A percentile compares a stretch with the other conserved stretches of the same genome.
Conservation (phyloP, 495 filamentous ascomycete species). For the Penicillium malachiteum region DNA sequence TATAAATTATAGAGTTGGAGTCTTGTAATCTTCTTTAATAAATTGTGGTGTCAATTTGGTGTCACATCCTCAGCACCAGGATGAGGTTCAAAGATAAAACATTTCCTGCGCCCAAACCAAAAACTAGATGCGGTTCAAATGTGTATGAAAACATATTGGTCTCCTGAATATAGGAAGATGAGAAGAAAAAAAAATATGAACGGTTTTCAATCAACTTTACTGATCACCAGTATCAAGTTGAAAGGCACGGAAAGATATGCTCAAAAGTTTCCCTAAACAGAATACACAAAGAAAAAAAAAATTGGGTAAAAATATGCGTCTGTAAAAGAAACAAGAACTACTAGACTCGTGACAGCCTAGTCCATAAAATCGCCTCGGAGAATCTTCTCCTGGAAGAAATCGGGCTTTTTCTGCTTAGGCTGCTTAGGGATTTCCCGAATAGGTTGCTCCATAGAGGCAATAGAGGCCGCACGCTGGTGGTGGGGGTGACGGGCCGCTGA, state of each 20-base stretch:
- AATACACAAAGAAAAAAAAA: neutral
- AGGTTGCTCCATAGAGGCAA: conserved; percentile 65
- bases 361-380: conserved; percentile 99
- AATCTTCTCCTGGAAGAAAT: conserved; percentile 94
- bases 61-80: conserved; percentile 9
- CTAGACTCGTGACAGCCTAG: conserved; percentile 33
- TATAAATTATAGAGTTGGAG: neutral
- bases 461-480: conserved; percentile 59
- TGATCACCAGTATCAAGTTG: too few relatives aligned
- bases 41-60: conserved; percentile 12
- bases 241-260: too few relatives aligned
- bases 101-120: neutral
- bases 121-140: neutral
- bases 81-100: conserved; percentile 3
- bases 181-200: neutral
- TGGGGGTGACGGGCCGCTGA: conserved; percentile 25
- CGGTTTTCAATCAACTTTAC: too few relatives aligned
- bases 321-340: too few relatives aligned
- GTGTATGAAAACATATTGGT: too few relatives aligned
- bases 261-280: too few relatives aligned
- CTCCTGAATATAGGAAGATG: neutral
- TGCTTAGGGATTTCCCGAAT: conserved; percentile 67
- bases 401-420: conserved; percentile 69
- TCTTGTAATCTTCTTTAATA: neutral
- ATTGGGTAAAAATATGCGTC: neutral